phyloP scores from a whole-genome alignment of 495 filamentous ascomycete species.

The Aspergillus ostianus region DNA sequence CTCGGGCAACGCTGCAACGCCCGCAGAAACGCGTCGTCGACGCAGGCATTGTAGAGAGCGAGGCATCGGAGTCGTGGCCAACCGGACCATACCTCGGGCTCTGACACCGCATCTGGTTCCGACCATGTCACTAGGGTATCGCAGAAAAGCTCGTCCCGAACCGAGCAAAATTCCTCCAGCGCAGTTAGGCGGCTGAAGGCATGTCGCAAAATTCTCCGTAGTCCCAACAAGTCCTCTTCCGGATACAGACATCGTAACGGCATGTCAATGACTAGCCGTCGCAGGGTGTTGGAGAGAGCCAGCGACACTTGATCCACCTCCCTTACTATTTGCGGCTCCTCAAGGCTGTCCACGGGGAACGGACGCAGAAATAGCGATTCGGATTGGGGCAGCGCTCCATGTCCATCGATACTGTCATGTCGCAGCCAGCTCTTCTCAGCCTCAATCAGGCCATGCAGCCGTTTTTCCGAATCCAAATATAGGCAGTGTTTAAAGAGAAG shows the following conservation, averaged over 20 bases:
- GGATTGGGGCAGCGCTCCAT: background rate
- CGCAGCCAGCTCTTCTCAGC: background rate
- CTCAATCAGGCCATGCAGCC: constrained; percentile 10
- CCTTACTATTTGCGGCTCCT: background rate
- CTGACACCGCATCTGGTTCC: constrained; percentile 5
- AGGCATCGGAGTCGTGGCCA: constrained; percentile 32
- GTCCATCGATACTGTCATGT: background rate
- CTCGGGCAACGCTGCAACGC: constrained; percentile 23
- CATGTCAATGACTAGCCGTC: constrained; percentile 16
- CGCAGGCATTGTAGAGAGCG: constrained; percentile 31
- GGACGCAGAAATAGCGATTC: constrained; percentile 18
- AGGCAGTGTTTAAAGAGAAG: constrained; percentile 28
- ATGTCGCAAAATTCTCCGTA: constrained; percentile 23
- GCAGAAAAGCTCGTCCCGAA: constrained; percentile 17
- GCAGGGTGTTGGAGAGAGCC: constrained; percentile 5
- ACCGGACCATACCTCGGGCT: constrained; percentile 26
- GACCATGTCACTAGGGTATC: constrained; percentile 11
- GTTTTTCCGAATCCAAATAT: constrained; percentile 18
- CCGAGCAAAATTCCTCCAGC: constrained; percentile 31
- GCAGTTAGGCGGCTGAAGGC: constrained; percentile 26
- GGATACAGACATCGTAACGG: constrained; percentile 16
- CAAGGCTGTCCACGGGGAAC: constrained; percentile 12
- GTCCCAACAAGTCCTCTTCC: constrained; percentile 17
- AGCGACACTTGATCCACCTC: constrained; percentile 11
- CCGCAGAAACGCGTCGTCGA: constrained; percentile 25